Evolutionary conservation across 306 rosid species (phyloP).

Genomic region (Gillenia trifoliata): DNA sequence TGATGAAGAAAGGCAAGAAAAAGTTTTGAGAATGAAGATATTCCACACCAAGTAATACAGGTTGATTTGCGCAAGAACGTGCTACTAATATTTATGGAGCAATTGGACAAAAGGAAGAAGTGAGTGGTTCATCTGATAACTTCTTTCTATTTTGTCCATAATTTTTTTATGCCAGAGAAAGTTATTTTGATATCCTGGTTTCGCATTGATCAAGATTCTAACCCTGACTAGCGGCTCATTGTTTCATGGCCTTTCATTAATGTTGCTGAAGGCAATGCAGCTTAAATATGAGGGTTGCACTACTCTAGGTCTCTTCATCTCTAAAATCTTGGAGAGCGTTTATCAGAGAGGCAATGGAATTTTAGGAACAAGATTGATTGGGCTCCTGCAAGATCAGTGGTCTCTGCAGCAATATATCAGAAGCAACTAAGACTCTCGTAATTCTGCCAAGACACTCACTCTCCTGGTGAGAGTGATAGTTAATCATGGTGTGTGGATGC

Average conservation of each 20-base stretch:
- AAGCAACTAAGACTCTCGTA: conserved; percentile 23
- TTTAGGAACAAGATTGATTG: conserved; percentile 17
- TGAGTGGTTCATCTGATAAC: background rate
- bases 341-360: conserved; percentile 27
- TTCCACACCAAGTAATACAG: conserved; percentile 13
- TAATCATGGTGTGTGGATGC: conserved; percentile 23
- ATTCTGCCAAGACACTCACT: conserved; percentile 18
- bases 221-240: conserved; percentile 1
- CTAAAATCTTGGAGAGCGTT: conserved; percentile 11
- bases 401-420: conserved; percentile 27
- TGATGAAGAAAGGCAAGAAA: conserved; percentile 24
- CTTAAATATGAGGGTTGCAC: conserved; percentile 22
- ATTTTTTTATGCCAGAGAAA: conserved; percentile 6
- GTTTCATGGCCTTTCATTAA: conserved; percentile 16
- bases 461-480: conserved; percentile 29
- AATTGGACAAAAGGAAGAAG: conserved; percentile 2
- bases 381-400: conserved; percentile 21
- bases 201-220: conserved; percentile 14
- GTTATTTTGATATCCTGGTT: conserved; percentile 11
- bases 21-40: conserved; percentile 15
- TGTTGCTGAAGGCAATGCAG: conserved; percentile 11
- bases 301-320: conserved; percentile 20
- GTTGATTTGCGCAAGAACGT: conserved; percentile 24
- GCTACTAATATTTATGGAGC: conserved; percentile 4
- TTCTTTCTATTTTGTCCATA: conserved; percentile 2